Percentiles rank a stretch among this genome's conserved stretches.
These are phyloP conservation scores for Lasiodiplodia hormozganensis DNA, from an alignment of 2,329 filamentous ascomycete species.

Conservation along the genomic window DNA sequence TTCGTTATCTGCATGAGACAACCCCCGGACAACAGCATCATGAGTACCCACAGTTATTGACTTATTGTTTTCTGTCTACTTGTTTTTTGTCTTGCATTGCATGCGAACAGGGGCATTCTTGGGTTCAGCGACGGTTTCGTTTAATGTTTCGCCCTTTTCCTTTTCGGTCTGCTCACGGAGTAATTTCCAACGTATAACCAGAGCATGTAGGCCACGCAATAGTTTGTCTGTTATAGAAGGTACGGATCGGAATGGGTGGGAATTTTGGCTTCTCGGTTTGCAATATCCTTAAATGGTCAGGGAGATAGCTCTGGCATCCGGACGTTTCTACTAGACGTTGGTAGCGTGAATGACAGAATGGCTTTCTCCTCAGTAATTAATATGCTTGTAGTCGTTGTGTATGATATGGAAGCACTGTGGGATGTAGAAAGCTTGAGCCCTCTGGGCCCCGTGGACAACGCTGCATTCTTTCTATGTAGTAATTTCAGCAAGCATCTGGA, in stretches of 20 bases:
- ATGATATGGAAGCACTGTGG: too few species aligned
- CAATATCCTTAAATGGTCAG: neutral
- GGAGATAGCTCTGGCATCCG: neutral
- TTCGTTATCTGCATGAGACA: conserved; percentile 25
- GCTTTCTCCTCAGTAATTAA: neutral
- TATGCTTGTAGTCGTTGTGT: neutral
- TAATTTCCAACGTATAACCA: neutral
- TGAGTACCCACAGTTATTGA: conserved; percentile 13
- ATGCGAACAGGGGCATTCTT: conserved; percentile 15
- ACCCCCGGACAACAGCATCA: conserved; percentile 21
- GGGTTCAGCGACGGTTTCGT: conserved; percentile 9
- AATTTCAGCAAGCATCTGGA: too few species aligned
- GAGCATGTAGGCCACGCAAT: neutral
- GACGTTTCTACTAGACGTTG: conserved; percentile 10
- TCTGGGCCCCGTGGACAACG: too few species aligned
- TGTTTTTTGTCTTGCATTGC: conserved; percentile 11
- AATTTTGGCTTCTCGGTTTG: conserved; percentile 7
- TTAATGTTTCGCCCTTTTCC: conserved; percentile 1
- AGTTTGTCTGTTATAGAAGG: conserved; percentile 25
- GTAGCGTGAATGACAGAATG: conserved; percentile 15
- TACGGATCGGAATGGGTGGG: conserved; percentile 10
- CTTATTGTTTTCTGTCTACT: neutral
- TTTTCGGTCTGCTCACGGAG: neutral
- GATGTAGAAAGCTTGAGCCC: too few species aligned
- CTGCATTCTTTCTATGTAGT: too few species aligned